Evolutionary conservation across 331 rosid species (phyloP), one percentile per base, ranked within the genome.

Genomic region (Phaseolus coccineus): DNA sequence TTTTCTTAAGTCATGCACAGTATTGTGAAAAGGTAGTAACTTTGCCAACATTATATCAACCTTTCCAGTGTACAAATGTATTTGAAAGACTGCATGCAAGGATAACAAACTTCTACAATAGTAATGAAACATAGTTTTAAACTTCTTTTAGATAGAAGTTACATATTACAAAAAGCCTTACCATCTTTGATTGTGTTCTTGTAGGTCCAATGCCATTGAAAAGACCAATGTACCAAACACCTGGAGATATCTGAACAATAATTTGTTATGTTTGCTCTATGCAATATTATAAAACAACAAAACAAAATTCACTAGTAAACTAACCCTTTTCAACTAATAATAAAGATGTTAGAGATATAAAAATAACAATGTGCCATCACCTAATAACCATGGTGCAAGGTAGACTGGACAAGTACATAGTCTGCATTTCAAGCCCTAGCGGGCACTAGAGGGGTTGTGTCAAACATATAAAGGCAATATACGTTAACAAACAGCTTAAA

Each of bases 161-260:
- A 62, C 68, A 63, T 48, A 3, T 15, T 65, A 13, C 19, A 15
- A 50, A 15, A 40, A 69, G 70, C 25, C 55, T 25, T 87, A 93
- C 96, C 97, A 93, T 93, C 83, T 93, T 93, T 25, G 94, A 88
- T 28, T 93, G 97, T 19, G 97, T 88, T 84, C 96, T 87, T 44
- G 88, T 69, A 48, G 92, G 78, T 80, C 96, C 97, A 62, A 93
- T 81, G 81, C 97, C 97, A 77, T 93, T 93, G 90, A 93, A 93
- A 71, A 93, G 88, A 72, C 97, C 97, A 66, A 93, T 87, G 78
- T 88, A 91, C 91, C 92, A 93, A 79, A 85, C 91, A 71, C 97
- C 97, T 69, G 96, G 90, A 84, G 94, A 80, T 84, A 93, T 93
- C 97, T 93, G 89, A 77, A 90, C n/a, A 81, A 74, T 52, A 74